These are phyloP conservation scores for Pseudonitzschia multiseries DNA, from an alignment of 108 stramenopile genomes.

Conservation along the genomic window DNA sequence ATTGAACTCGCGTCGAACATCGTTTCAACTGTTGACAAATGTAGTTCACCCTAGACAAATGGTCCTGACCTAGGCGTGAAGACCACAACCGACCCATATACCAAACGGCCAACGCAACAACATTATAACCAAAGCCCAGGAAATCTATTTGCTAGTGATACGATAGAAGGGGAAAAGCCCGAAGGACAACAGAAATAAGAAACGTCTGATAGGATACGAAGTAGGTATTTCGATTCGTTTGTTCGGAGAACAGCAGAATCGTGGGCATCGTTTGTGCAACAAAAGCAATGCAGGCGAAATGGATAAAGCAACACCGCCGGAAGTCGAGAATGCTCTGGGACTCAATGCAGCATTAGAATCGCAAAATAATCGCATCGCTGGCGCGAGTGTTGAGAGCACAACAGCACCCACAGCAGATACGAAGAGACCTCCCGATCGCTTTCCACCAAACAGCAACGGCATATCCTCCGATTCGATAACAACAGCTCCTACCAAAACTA, in stretches of 20 bases:
- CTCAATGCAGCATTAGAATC: background rate
- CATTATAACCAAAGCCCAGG: background rate
- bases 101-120: background rate
- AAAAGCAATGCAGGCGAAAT: background rate
- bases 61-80: background rate
- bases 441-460: background rate
- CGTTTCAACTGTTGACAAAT: conserved; percentile 3
- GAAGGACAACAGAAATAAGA: background rate
- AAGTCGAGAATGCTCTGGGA: background rate
- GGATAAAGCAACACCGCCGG: background rate
- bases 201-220: background rate
- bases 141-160: background rate
- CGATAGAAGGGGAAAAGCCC: background rate
- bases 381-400: background rate
- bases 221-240: background rate
- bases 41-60: background rate
- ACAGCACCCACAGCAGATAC: background rate
- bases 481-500: background rate
- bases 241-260: background rate
- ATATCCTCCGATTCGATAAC: background rate
- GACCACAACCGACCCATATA: background rate
- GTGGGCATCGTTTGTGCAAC: background rate
- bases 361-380: background rate
- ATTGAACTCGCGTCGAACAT: conserved; percentile 1
- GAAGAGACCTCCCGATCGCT: background rate